Evolutionary conservation across 1,284 basidiomycete genomes (phyloP).

Genomic region (Serendipita sp.): DNA sequence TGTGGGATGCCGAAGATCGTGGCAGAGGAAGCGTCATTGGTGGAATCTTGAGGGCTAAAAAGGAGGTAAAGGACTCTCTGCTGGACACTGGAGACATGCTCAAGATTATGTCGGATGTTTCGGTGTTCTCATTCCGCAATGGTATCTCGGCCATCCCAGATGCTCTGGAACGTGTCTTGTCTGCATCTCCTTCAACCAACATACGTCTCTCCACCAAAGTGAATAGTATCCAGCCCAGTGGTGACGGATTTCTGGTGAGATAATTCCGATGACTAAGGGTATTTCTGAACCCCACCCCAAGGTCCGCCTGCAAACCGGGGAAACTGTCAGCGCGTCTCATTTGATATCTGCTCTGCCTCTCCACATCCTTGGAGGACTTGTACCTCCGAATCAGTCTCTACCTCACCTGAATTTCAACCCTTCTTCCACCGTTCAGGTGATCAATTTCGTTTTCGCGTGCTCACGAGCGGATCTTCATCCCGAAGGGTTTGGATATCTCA

Average conservation of each 20-base stretch:
- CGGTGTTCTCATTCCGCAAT: slow-evolving; percentile 68
- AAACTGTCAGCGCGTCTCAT: slow-evolving; percentile 35
- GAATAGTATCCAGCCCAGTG: slow-evolving; percentile 23
- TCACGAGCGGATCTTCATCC: slow-evolving; percentile 47
- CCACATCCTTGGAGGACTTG: slow-evolving; percentile 41
- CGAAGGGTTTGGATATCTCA: slow-evolving; percentile 85
- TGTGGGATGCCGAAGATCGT: slow-evolving; percentile 55
- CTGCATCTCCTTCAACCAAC: slow-evolving; percentile 39
- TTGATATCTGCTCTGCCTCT: slow-evolving; percentile 61
- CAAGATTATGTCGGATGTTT: slow-evolving; percentile 40
- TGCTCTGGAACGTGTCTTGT: slow-evolving; percentile 38
- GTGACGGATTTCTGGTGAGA: slow-evolving; percentile 20
- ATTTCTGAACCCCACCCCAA: slow-evolving; percentile 16
- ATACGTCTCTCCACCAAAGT: slow-evolving; percentile 35
- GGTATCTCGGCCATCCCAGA: slow-evolving; percentile 61
- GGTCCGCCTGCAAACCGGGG: slow-evolving; percentile 29
- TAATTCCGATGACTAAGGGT: background rate
- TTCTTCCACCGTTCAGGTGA: slow-evolving; percentile 50
- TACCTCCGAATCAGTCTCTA: slow-evolving; percentile 29
- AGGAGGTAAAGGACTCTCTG: slow-evolving; percentile 18
- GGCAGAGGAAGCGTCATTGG: slow-evolving; percentile 55
- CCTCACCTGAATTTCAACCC: slow-evolving; percentile 42
- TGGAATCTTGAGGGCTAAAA: slow-evolving; percentile 35
- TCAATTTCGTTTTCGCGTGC: slow-evolving; percentile 59
- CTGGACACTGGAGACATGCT: slow-evolving; percentile 42